Percentiles rank a stretch among this genome's conserved stretches.
phyloP scores from a whole-genome alignment of 768 basidiomycete species.

The Phylloporus arenicola region DNA sequence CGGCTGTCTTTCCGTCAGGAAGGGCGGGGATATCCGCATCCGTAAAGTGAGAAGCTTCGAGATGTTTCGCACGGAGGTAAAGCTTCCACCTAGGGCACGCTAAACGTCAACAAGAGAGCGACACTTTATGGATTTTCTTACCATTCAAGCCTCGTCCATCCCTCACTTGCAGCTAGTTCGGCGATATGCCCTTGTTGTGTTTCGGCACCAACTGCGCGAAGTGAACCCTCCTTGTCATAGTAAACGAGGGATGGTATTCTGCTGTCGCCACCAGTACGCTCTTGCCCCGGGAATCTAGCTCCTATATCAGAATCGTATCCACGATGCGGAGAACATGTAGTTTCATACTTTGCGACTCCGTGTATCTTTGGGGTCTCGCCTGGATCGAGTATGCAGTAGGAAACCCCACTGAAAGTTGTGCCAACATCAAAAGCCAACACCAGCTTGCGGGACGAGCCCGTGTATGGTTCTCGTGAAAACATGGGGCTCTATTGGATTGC shows the following conservation, averaged over 20 bases:
- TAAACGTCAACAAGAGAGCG: neutral
- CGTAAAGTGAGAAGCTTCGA: slow-evolving; percentile 19
- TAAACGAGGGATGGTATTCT: slow-evolving; percentile 47
- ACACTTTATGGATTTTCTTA: slow-evolving; percentile 5
- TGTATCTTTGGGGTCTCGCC: slow-evolving; percentile 29
- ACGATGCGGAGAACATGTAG: neutral
- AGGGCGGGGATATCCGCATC: slow-evolving; percentile 22
- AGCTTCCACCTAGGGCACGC: slow-evolving; percentile 28
- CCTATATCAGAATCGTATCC: neutral
- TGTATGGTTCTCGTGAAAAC: slow-evolving; percentile 23
- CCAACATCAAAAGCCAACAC: slow-evolving; percentile 26
- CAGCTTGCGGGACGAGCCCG: slow-evolving; percentile 36
- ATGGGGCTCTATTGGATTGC: neutral
- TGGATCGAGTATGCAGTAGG: slow-evolving; percentile 33
- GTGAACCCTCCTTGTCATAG: slow-evolving; percentile 38
- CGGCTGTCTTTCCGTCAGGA: slow-evolving; percentile 15
- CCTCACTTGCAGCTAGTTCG: slow-evolving; percentile 35
- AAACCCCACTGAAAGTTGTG: slow-evolving; percentile 39
- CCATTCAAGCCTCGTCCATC: slow-evolving; percentile 38
- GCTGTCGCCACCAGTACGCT: slow-evolving; percentile 40
- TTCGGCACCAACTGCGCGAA: slow-evolving; percentile 42
- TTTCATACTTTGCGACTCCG: slow-evolving; percentile 23
- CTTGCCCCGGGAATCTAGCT: slow-evolving; percentile 42
- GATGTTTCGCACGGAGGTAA: slow-evolving; percentile 30
- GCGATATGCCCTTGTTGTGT: slow-evolving; percentile 31